Conservation (phyloP, 805 yeast genomes). For the Teunomyces atbi region DNA sequence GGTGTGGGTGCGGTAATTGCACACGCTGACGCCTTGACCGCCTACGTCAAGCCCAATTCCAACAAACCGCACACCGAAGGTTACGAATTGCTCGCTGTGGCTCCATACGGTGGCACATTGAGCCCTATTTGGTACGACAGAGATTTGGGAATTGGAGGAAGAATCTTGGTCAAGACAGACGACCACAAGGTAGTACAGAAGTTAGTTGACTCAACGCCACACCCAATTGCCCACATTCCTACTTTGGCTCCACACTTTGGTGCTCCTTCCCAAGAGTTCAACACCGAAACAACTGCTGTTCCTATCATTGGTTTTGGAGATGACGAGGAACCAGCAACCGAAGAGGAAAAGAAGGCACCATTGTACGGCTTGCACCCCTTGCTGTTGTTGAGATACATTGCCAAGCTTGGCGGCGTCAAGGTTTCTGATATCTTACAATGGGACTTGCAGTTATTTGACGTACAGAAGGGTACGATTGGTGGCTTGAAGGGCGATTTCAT, state of each 20-base stretch:
- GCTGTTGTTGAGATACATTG: conserved; percentile 64
- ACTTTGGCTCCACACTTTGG: conserved; percentile 89
- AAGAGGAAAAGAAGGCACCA: conserved; percentile 62
- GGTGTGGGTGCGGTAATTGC: conserved; percentile 72
- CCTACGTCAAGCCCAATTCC: conserved; percentile 70
- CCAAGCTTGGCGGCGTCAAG: conserved; percentile 55
- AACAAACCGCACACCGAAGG: conserved; percentile 63
- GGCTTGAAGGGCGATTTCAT: conserved; percentile 76
- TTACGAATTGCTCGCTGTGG: conserved; percentile 75
- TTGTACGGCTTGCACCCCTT: conserved; percentile 68
- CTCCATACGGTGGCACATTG: conserved; percentile 78
- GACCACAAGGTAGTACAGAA: conserved; percentile 37
- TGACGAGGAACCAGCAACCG: conserved; percentile 49
- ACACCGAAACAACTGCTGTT: conserved; percentile 72
- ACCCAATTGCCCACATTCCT: conserved; percentile 78
- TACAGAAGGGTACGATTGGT: conserved; percentile 75
- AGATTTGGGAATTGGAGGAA: conserved; percentile 83
- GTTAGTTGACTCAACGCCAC: conserved; percentile 58
- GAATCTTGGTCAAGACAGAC: conserved; percentile 51
- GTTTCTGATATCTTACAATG: conserved; percentile 64
- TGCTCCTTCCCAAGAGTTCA: conserved; percentile 60
- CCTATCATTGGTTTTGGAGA: conserved; percentile 68
- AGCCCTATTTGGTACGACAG: conserved; percentile 75
- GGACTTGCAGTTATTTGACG: conserved; percentile 79
- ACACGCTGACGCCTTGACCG: conserved; percentile 74